Base-by-base conservation (phyloP, 2,329 filamentous ascomycete species). In the Ramularia endophylla region DNA sequence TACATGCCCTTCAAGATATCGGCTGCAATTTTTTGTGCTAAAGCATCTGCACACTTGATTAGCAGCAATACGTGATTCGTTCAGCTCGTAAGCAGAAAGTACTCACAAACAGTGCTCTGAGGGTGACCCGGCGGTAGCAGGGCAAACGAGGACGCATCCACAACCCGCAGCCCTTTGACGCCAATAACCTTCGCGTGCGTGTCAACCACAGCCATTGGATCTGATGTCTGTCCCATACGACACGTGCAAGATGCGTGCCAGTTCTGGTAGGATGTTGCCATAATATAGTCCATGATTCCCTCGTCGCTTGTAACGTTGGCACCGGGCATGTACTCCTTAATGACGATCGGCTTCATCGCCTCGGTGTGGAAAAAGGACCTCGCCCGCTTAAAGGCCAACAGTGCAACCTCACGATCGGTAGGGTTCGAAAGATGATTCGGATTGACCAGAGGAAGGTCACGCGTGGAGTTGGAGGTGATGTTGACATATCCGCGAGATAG, bases 351-450 rank as follows among this genome's bases (percentile, higher is more conserved):
- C 33, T 46, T 3, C 31, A 43, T 46, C 8, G 34, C 40, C 8
- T 34, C 8, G 0, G 57, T 28, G 13, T 30, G 12, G 31, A 41
- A 43, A 19, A 46, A 43, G 31, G 33, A 36, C 6, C 44, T 35
- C 1, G 40, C 40, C 17, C 44, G 40, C 36, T 46, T 43, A 36
- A 40, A 43, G n/a, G 36, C 40, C 17, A 36, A 22, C 4, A 67
- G 31, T 0, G 58, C 60, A 2, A 66, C 32, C 5, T 56, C 50
- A 9, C 52, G 39, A 35, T 66, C 64, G 1, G 50, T 47, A 1
- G 52, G 47, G 16, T 61, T 40, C 3, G 54, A 59, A 2, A 67
- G 51, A 60, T 61, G 65, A 34, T 56, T 56, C 1, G 60, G 59
- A 22, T 64, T 50, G 27, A 67, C 52, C 5, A 54, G 31, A 0